These are phyloP conservation scores for Suillus clintonianus DNA, from an alignment of 768 basidiomycete genomes.

Conservation along the genomic window DNA sequence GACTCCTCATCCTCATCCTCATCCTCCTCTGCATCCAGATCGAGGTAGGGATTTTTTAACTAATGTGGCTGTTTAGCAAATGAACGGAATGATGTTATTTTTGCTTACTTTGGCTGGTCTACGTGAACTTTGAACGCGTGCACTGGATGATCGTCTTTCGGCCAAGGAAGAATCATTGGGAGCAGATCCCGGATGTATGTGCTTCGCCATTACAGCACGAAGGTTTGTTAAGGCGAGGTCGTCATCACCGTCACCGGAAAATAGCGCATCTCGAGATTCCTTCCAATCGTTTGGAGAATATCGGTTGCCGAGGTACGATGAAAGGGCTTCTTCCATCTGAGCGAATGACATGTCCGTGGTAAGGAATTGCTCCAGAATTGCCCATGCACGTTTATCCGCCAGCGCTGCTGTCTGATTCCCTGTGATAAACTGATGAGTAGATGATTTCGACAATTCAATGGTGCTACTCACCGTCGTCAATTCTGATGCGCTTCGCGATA, in stretches of 20 bases:
- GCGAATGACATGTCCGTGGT: background rate
- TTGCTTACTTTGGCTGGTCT: background rate
- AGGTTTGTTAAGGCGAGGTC: too few species aligned
- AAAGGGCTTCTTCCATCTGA: background rate
- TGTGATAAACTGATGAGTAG: background rate
- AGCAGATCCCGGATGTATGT: background rate
- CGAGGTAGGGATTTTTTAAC: background rate
- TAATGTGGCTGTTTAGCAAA: background rate
- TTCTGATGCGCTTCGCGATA: background rate
- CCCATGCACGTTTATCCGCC: background rate
- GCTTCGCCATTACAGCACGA: too few species aligned
- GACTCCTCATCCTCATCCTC: background rate
- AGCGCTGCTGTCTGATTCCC: background rate
- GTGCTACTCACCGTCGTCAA: background rate
- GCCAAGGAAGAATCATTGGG: background rate
- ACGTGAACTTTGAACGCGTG: background rate
- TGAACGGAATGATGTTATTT: background rate
- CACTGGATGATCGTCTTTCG: background rate
- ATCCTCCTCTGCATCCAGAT: background rate
- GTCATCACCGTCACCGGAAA: too few species aligned
- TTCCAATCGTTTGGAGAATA: background rate
- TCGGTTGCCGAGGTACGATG: background rate
- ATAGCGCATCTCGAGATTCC: background rate
- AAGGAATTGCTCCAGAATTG: background rate
- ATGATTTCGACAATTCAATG: background rate